Percentiles rank a stretch among this genome's conserved stretches.
phyloP scores from a whole-genome alignment of 2,329 filamentous ascomycete genomes.

The Curvularia sp. region DNA sequence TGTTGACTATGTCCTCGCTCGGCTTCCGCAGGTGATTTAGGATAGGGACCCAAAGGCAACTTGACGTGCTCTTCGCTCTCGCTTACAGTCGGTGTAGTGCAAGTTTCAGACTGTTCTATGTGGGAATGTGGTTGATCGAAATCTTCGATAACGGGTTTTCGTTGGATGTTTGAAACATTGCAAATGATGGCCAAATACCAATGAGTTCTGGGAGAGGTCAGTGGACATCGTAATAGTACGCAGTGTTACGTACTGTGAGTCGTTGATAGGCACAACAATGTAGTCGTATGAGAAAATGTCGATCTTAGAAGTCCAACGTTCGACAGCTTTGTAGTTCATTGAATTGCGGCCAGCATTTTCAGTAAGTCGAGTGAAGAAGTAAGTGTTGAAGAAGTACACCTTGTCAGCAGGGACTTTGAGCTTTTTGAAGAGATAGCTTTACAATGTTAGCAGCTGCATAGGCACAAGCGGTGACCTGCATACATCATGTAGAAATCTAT shows the following conservation, averaged over 20 bases:
- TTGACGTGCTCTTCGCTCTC: not conserved
- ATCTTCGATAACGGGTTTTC: constrained; percentile 34
- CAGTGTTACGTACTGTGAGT: constrained; percentile 55
- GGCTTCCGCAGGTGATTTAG: not conserved
- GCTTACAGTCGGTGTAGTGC: not conserved
- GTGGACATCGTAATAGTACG: not conserved
- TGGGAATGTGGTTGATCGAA: constrained; percentile 12
- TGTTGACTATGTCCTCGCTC: not conserved
- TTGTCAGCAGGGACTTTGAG: constrained; percentile 59
- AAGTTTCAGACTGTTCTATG: not conserved
- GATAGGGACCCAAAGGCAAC: not conserved
- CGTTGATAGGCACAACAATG: constrained; percentile 90
- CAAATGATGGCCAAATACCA: constrained; percentile 98
- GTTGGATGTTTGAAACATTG: constrained; percentile 73
- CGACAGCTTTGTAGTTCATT: constrained; percentile 86
- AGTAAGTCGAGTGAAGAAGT: constrained; percentile 81
- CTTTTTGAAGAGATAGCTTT: constrained; percentile 48
- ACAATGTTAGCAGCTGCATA: constrained; percentile 1
- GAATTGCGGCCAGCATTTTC: constrained; percentile 59
- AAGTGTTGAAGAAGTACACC: constrained; percentile 90
- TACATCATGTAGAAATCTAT: constrained; percentile 82
- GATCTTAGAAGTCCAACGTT: constrained; percentile 84
- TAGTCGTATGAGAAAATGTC: constrained; percentile 88
- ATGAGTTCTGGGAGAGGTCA: constrained; percentile 57
- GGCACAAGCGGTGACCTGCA: constrained; percentile 3